Percentiles rank a stretch among this genome's conserved stretches.
Evolutionary conservation across 768 basidiomycete genomes (phyloP).

Genomic region (Amanita fuliginea): DNA sequence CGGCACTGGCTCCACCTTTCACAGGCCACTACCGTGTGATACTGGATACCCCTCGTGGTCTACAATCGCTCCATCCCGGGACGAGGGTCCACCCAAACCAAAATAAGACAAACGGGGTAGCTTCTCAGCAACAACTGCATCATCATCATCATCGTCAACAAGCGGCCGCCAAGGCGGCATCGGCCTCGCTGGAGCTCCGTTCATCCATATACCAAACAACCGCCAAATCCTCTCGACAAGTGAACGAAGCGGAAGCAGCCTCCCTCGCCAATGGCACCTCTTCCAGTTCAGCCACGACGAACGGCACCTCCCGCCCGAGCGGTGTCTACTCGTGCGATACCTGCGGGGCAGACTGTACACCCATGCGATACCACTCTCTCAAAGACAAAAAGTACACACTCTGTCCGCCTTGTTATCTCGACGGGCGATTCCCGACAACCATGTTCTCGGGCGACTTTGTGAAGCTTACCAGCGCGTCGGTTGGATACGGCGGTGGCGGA

Average conservation of each 20-base stretch:
- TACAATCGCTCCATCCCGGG: slow-evolving; percentile 87
- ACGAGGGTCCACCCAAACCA: slow-evolving; percentile 36
- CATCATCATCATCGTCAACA: slow-evolving; percentile 1
- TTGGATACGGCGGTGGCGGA: slow-evolving; percentile 22
- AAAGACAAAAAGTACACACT: slow-evolving; percentile 89
- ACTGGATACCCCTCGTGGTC: slow-evolving; percentile 91
- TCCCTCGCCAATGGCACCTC: slow-evolving; percentile 39
- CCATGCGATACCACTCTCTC: slow-evolving; percentile 82
- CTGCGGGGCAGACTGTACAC: slow-evolving; percentile 88
- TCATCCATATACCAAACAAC: slow-evolving; percentile 84
- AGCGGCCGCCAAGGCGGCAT: slow-evolving; percentile 17
- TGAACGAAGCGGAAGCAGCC: slow-evolving; percentile 60
- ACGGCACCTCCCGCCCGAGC: slow-evolving; percentile 32
- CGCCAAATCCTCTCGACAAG: slow-evolving; percentile 65
- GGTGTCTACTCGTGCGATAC: slow-evolving; percentile 79
- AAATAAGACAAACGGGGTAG: slow-evolving; percentile 12
- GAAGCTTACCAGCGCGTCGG: slow-evolving; percentile 46
- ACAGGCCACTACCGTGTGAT: slow-evolving; percentile 98
- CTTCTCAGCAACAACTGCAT: neutral
- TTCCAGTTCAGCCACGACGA: slow-evolving; percentile 17
- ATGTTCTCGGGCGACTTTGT: slow-evolving; percentile 99
- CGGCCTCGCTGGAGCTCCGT: slow-evolving; percentile 80
- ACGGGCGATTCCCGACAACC: slow-evolving; percentile 90
- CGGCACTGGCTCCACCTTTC: slow-evolving; percentile 91
- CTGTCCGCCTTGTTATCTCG: slow-evolving; percentile 88